Evolutionary conservation across 768 basidiomycete genomes (phyloP), one percentile per base, ranked within the genome.

Genomic region (Psilocybe cubensis): DNA sequence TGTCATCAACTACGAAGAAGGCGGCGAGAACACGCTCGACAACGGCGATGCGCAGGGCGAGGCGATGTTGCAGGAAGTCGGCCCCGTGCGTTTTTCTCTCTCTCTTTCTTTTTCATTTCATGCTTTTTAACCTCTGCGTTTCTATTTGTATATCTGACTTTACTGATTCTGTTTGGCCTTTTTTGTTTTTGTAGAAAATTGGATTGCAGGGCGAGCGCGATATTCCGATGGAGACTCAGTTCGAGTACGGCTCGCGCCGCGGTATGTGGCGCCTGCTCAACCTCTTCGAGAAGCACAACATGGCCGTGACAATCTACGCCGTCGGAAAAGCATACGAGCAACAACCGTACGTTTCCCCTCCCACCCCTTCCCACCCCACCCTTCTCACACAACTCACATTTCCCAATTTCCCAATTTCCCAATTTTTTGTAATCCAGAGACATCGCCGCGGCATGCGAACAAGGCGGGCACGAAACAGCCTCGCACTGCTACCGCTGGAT

Each of bases 401-500:
- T 14, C 29, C 11, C 31, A 35, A 17, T 4, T 7, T 17, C 14
- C 28, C 18, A n/a, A 18, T 50, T 31, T 17, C 29, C 35, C 5
- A 5, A 4, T 41, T 25, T 17, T 25, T 1, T 2, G 0, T 46
- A 14, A 12, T n/a, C 23, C 21, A 63, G 61, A 3, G 61, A 63
- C 4, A 59, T 63, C 25, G 61, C 58, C 2, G 50, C 27, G 31
- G 61, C 61, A 0, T 63, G 61, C 18, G 61, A 63, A 21, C 55
- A 59, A 20, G 57, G 58, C 11, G 61, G 61, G 4, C 61, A 63
- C 38, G 61, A 63, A 41, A 63, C 61, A 12, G 61, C 61, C n/a
- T 63, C 61, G 17, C 61, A 63, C 33, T 63, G 61, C 40, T 63
- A 63, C 25, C 61, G 61, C 6, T 63, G 61, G 61, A 63, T 63